Evolutionary conservation across 768 basidiomycete genomes (phyloP).

Genomic region (Crassisporium funariophilum): DNA sequence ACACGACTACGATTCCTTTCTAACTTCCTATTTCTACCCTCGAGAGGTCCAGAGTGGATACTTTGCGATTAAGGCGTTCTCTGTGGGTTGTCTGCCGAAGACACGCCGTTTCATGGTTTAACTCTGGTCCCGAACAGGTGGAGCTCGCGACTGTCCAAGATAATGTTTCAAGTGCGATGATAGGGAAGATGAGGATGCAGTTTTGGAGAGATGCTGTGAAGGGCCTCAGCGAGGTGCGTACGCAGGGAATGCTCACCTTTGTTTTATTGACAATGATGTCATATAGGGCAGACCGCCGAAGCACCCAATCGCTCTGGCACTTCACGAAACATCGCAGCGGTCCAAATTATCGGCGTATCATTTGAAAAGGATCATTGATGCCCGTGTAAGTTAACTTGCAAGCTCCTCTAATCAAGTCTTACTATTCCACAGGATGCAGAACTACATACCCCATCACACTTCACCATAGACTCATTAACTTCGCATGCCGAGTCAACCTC

Average conservation of each 20-base stretch:
- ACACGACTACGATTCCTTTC: constrained; percentile 81
- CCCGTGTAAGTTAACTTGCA: constrained; percentile 57
- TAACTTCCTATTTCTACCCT: constrained; percentile 75
- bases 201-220: constrained; percentile 87
- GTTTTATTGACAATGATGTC: constrained; percentile 12
- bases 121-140: constrained; percentile 46
- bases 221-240: constrained; percentile 60
- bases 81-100: constrained; percentile 52
- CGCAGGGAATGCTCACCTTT: neutral
- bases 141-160: constrained; percentile 82
- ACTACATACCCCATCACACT: constrained; percentile 61
- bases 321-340: constrained; percentile 55
- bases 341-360: constrained; percentile 69
- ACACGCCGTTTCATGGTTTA: constrained; percentile 3
- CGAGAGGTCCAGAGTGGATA: constrained; percentile 62
- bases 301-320: constrained; percentile 79
- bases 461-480: constrained; percentile 67
- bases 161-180: constrained; percentile 65
- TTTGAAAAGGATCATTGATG: constrained; percentile 81
- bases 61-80: constrained; percentile 81
- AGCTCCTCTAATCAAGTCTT: constrained; percentile 11
- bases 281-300: constrained; percentile 71
- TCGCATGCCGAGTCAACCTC: constrained; percentile 81
- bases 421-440: constrained; percentile 57
- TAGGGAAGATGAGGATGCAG: constrained; percentile 85